Percentiles rank a stretch among this genome's conserved stretches.
phyloP scores from a whole-genome alignment of 208 protist genomes.

The Herpetomonas tarakana region DNA sequence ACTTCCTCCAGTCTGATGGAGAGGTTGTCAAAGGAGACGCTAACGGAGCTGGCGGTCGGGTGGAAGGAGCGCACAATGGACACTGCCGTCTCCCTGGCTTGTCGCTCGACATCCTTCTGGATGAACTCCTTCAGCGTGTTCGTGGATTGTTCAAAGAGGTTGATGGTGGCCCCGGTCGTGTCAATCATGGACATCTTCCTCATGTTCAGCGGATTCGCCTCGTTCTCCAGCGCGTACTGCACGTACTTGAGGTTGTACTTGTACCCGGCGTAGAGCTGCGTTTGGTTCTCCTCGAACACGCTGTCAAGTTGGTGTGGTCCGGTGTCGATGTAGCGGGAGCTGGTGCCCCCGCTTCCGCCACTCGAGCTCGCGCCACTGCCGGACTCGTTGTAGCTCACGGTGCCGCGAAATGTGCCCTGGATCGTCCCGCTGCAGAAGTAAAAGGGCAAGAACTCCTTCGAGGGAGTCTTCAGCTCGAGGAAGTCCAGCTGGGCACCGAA shows the following conservation, averaged over 20 bases:
- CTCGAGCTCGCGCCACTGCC: conserved; percentile 22
- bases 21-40: conserved; percentile 51
- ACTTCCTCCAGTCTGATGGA: conserved; percentile 57
- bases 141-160: conserved; percentile 89
- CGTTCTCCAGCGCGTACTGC: conserved; percentile 52
- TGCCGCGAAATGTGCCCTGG: conserved; percentile 48
- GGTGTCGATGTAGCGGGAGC: conserved; percentile 30
- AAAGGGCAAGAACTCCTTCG: conserved; percentile 86
- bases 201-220: conserved; percentile 49
- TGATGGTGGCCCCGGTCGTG: conserved; percentile 63
- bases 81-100: conserved; percentile 46
- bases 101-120: conserved; percentile 38
- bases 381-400: conserved; percentile 42
- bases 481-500: conserved; percentile 68
- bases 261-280: conserved; percentile 87
- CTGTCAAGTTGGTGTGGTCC: conserved; percentile 50
- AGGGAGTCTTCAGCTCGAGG: conserved; percentile 40
- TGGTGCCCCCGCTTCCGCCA: conserved; percentile 18
- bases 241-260: conserved; percentile 89
- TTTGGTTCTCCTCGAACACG: conserved; percentile 67
- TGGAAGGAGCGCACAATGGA: conserved; percentile 59
- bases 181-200: conserved; percentile 58
- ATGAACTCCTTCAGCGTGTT: conserved; percentile 56
- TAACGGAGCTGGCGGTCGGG: conserved; percentile 45
- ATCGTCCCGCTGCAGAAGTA: conserved; percentile 75